These are phyloP conservation scores for Gamarada debralockiae DNA, from an alignment of 495 filamentous ascomycete genomes.

Conservation along the genomic window DNA sequence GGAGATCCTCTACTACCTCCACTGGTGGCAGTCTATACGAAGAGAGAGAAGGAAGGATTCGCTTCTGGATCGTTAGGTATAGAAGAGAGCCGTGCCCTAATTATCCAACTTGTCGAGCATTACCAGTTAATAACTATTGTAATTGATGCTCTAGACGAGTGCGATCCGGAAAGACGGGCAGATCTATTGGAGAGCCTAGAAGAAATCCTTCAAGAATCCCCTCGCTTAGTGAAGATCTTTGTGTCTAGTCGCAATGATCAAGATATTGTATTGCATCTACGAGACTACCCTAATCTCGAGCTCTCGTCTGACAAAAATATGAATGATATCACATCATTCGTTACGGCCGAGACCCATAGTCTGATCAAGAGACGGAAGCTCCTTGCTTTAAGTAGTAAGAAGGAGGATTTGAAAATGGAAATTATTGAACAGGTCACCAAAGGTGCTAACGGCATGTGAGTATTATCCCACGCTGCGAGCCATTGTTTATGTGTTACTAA, in stretches of 20 bases:
- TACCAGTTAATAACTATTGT: slow-evolving; percentile 31
- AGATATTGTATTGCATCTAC: slow-evolving; percentile 30
- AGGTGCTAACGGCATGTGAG: slow-evolving; percentile 31
- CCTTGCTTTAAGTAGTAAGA: not conserved
- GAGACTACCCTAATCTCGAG: slow-evolving; percentile 25
- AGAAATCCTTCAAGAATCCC: slow-evolving; percentile 24
- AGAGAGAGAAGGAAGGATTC: not conserved
- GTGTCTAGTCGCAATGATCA: slow-evolving; percentile 34
- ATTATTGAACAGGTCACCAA: slow-evolving; percentile 24
- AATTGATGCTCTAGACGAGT: slow-evolving; percentile 46
- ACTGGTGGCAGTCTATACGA: slow-evolving; percentile 3
- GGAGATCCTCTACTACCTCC: slow-evolving; percentile 10
- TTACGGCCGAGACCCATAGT: slow-evolving; percentile 20
- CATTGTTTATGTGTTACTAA: not conserved
- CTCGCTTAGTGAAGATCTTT: slow-evolving; percentile 33
- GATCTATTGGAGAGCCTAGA: slow-evolving; percentile 30
- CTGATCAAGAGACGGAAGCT: slow-evolving; percentile 19
- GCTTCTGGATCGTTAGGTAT: not conserved
- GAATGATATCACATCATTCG: slow-evolving; percentile 30
- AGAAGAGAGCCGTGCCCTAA: not conserved
- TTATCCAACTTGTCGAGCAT: not conserved
- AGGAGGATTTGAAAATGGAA: slow-evolving; percentile 17
- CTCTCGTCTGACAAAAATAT: slow-evolving; percentile 27
- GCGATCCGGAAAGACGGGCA: slow-evolving; percentile 26
- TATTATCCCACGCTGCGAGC: slow-evolving; percentile 8